Evolutionary conservation across 108 stramenopile genomes (phyloP), one percentile per base, ranked within the genome.

Genomic region (Nitzschia sp.): DNA sequence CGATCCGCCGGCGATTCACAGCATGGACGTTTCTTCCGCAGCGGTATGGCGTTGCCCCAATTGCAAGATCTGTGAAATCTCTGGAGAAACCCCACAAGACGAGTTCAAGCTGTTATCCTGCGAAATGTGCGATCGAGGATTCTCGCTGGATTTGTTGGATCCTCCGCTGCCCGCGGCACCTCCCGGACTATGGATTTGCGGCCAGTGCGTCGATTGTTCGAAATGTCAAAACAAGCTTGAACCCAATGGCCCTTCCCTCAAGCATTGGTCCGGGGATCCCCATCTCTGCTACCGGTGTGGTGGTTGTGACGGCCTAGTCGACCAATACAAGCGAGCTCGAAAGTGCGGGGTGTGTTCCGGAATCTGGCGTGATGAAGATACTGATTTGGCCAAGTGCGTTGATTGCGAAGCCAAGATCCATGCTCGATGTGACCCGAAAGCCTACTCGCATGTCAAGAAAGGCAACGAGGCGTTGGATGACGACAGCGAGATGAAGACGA

Each of bases 41-140:
- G 83, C 85, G 42, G 78, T 77, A 9, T 96, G 96, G 96, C 73
- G 85, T 57, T 96, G 96, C 74, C 82, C 87, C 23, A 95, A 95
- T 78, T 96, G 96, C 75, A 96, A 94, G 64, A 75, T 94, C 48
- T 96, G 95, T 59, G 92, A 96, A 76, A 80, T 92, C 29, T 87
- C 86, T 30, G 86, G 86, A 30, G 76, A 76, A 33, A 76, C 79
- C 0, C 81, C 80, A 15, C 46, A 70, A 19, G 91, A 94, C 62
- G 92, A 90, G 32, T 56, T 60, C 13, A 82, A 67, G 3, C 80
- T 96, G 68, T 47, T 96, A 23, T 89, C 84, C 55, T 96, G 96
- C 66, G 96, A 96, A 77, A 82, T 83, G 75, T 96, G 96, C 64
- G 96, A 95, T 80, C 67, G 88, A 15, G 85, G 83, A 3, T 93